Conservation (phyloP, 208 protist genomes). For the Borovskyia barvae region DNA sequence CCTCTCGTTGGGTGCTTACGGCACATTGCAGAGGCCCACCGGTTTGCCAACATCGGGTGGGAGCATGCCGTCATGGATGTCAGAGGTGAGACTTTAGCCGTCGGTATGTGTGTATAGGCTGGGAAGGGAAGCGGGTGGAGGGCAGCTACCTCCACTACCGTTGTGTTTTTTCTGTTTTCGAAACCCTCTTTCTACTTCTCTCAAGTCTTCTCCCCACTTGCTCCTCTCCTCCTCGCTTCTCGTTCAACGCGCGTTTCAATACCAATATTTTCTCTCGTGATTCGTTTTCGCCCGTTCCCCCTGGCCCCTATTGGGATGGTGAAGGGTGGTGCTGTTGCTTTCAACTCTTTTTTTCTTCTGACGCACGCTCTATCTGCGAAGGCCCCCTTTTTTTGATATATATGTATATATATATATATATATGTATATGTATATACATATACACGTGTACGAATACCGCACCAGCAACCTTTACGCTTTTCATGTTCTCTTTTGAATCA, state of each 20-base stretch:
- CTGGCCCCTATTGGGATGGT: too few relatives aligned
- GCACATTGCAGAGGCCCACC: too few relatives aligned
- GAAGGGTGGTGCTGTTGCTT: too few relatives aligned
- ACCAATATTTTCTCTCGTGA: neutral
- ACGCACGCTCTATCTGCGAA: neutral
- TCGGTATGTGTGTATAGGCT: too few relatives aligned
- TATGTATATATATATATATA: neutral
- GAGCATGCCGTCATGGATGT: too few relatives aligned
- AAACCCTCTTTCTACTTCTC: neutral
- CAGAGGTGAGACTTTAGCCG: too few relatives aligned
- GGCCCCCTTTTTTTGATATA: too few relatives aligned
- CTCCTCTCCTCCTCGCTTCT: neutral
- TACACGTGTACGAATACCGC: neutral
- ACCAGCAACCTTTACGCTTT: neutral
- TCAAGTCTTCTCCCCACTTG: constrained; percentile 9
- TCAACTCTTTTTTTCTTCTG: neutral
- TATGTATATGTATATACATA: neutral
- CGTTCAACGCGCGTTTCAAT: neutral
- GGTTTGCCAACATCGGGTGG: too few relatives aligned
- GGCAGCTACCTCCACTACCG: too few relatives aligned
- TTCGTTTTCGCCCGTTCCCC: too few relatives aligned
- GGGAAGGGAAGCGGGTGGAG: too few relatives aligned
- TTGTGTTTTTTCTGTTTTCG: neutral
- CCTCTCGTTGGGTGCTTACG: too few relatives aligned
- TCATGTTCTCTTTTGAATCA: constrained; percentile 3